Evolutionary conservation across 2,329 filamentous ascomycete genomes (phyloP).

Genomic region (Xylogone sp.): DNA sequence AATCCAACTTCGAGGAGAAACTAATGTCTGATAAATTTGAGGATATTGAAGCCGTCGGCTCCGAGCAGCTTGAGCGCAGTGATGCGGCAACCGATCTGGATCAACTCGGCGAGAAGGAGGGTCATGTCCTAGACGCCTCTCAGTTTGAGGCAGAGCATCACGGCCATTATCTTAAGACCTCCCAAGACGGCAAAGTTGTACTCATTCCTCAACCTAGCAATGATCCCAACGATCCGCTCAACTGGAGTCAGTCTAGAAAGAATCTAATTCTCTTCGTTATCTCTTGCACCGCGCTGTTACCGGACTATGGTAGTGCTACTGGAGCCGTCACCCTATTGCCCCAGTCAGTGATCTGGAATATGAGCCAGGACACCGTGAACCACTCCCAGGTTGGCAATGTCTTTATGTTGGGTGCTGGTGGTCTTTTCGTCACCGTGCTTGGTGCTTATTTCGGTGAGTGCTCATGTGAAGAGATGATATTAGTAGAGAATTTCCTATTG

Average conservation of each 20-base stretch:
- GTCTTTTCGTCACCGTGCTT: slow-evolving; percentile 4
- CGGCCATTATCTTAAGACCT: not conserved
- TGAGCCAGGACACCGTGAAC: slow-evolving; percentile 34
- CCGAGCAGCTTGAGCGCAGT: not conserved
- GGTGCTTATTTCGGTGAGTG: slow-evolving; percentile 7
- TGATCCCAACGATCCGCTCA: slow-evolving; percentile 32
- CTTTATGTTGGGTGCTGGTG: slow-evolving; percentile 14
- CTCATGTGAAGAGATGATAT: too few species aligned
- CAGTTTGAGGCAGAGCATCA: slow-evolving; percentile 1
- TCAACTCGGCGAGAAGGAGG: slow-evolving; percentile 5
- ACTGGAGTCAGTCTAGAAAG: slow-evolving; percentile 22
- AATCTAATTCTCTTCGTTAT: slow-evolving; percentile 7
- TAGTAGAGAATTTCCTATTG: too few species aligned
- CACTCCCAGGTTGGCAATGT: slow-evolving; percentile 36
- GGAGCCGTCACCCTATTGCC: slow-evolving; percentile 9
- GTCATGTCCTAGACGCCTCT: slow-evolving; percentile 6
- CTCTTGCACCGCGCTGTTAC: slow-evolving; percentile 17
- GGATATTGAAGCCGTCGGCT: not conserved
- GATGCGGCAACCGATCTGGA: slow-evolving; percentile 5
- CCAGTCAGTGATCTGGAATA: slow-evolving; percentile 32
- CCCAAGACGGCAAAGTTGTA: slow-evolving; percentile 4
- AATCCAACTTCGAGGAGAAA: too few species aligned
- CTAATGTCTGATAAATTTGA: too few species aligned
- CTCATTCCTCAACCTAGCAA: slow-evolving; percentile 34
- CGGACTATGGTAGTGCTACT: slow-evolving; percentile 31